These are phyloP conservation scores for Syncephalis plumigaleata DNA, from an alignment of 371 early-diverging fungal genomes.

Conservation along the genomic window DNA sequence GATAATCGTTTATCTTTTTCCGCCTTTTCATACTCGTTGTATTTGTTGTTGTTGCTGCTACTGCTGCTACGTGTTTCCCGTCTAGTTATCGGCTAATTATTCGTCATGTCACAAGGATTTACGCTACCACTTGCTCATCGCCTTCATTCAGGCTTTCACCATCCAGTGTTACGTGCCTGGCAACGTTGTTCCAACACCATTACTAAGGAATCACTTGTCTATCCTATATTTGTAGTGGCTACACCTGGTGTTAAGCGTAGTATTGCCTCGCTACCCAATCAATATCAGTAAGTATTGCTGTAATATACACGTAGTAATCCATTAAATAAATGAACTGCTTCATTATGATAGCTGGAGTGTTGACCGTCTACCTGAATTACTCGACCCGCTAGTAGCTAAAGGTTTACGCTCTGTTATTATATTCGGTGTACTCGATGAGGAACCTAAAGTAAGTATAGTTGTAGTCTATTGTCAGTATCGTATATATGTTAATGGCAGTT, in stretches of 20 bases:
- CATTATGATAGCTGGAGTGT: constrained; percentile 43
- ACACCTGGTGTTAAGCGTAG: constrained; percentile 44
- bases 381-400: constrained; percentile 70
- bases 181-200: constrained; percentile 39
- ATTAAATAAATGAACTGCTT: no score
- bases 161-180: constrained; percentile 65
- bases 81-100: no score
- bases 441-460: constrained; percentile 16
- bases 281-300: constrained; percentile 35
- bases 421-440: constrained; percentile 86
- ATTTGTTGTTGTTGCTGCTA: no score
- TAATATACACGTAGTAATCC: no score
- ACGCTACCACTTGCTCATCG: no score
- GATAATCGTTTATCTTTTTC: no score
- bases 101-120: no score
- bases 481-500: no score
- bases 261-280: constrained; percentile 73
- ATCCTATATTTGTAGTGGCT: constrained; percentile 86
- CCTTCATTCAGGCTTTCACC: constrained; percentile 78
- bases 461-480: no score
- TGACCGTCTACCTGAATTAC: constrained; percentile 46
- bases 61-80: no score
- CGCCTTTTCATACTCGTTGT: no score
- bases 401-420: constrained; percentile 76
- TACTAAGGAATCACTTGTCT: constrained; percentile 65